phyloP scores from a whole-genome alignment of 139 green algal species.

The Coelastrella sp. region DNA sequence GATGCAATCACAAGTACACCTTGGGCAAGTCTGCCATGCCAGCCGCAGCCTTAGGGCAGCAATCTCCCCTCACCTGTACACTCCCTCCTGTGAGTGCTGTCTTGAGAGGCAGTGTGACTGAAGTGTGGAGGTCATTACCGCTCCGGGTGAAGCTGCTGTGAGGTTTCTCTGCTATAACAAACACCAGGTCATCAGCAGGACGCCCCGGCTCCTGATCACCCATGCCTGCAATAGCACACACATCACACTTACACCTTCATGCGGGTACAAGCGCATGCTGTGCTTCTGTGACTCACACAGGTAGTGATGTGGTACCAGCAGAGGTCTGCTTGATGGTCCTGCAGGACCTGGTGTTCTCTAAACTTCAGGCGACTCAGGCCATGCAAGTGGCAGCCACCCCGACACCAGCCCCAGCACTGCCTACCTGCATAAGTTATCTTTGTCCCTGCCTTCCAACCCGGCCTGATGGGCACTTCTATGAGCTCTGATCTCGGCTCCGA shows the following conservation, averaged over 20 bases:
- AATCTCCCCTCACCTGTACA: conserved; percentile 40
- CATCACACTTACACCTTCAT: too few relatives aligned
- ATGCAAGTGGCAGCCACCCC: too few relatives aligned
- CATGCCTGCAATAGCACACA: conserved; percentile 61
- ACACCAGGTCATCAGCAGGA: conserved; percentile 88
- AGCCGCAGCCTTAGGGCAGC: too few relatives aligned
- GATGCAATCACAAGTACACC: too few relatives aligned
- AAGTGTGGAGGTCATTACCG: conserved; percentile 81
- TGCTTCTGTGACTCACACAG: too few relatives aligned
- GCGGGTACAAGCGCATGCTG: too few relatives aligned
- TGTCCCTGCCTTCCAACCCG: conserved; percentile 96
- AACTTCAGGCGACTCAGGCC: too few relatives aligned
- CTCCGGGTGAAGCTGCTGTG: conserved; percentile 86
- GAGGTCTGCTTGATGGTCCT: too few relatives aligned
- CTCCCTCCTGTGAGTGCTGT: conserved; percentile 62
- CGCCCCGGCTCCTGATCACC: conserved; percentile 80
- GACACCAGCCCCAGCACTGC: background rate
- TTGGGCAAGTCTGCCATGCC: too few relatives aligned
- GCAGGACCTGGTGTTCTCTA: too few relatives aligned
- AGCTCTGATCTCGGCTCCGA: conserved; percentile 51
- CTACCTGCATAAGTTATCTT: conserved; percentile 89
- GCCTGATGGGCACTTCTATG: conserved; percentile 58
- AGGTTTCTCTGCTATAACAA: conserved; percentile 91
- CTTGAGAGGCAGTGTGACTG: conserved; percentile 52
- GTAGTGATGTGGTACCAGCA: background rate